Evolutionary conservation across 345 rosid genomes (phyloP).

Genomic region (Corchorus capsularis): DNA sequence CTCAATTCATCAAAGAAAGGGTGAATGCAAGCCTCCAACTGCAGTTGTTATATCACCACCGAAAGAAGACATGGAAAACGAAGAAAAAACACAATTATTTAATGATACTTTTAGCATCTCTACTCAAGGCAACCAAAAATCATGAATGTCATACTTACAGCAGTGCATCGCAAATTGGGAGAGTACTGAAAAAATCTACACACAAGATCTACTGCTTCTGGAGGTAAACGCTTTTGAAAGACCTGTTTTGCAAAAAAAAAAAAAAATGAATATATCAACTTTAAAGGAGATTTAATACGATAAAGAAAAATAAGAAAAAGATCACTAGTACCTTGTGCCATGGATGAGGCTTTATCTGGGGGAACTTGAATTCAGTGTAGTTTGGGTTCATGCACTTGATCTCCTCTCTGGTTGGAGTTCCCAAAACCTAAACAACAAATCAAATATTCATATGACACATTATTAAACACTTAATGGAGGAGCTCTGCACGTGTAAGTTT

Average conservation of each 20-base stretch:
- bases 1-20: conserved; percentile 82
- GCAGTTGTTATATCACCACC: background rate
- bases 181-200: conserved; percentile 97
- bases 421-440: conserved; percentile 61
- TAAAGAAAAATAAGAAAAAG: background rate
- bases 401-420: conserved; percentile 97
- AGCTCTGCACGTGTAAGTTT: background rate
- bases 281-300: background rate
- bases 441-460: background rate
- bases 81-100: background rate
- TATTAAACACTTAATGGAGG: background rate
- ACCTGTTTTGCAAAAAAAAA: conserved; percentile 48
- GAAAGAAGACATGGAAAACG: background rate
- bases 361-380: conserved; percentile 90
- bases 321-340: conserved; percentile 80
- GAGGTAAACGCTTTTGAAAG: conserved; percentile 87
- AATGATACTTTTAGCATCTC: background rate
- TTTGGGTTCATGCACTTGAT: conserved; percentile 99
- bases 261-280: background rate
- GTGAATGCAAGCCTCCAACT: conserved; percentile 81
- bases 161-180: conserved; percentile 93
- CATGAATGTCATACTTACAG: conserved; percentile 53
- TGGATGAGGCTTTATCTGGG: conserved; percentile 95
- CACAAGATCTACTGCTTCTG: conserved; percentile 96
- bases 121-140: background rate